Evolutionary conservation across 345 rosid species (phyloP).

Genomic region (Ceriops zippeliana): DNA sequence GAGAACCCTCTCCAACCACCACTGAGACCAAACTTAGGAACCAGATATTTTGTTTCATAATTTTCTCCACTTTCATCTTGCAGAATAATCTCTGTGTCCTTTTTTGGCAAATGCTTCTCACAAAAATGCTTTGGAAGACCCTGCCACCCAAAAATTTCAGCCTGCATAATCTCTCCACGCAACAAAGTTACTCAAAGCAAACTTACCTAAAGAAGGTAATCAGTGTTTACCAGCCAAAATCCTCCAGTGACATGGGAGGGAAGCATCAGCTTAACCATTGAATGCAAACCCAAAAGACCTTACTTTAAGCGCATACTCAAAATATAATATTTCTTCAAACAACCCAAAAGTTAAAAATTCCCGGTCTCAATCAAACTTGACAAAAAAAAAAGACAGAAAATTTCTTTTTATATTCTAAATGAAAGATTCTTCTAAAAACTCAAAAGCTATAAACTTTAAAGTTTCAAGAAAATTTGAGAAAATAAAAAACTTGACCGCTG

Average conservation of each 20-base stretch:
- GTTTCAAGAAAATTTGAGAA: no score
- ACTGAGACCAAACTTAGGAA: conserved; percentile 51
- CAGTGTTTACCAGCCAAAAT: conserved; percentile 53
- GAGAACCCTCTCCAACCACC: conserved; percentile 69
- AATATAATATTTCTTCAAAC: no score
- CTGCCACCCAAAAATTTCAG: conserved; percentile 21
- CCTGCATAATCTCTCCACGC: neutral
- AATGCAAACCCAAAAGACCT: no score
- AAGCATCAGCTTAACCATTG: conserved; percentile 48
- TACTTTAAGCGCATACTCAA: no score
- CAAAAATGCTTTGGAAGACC: conserved; percentile 39
- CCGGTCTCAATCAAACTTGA: no score
- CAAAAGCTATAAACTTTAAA: no score
- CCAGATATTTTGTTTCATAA: conserved; percentile 43
- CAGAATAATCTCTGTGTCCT: conserved; percentile 39
- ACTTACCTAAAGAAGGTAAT: neutral
- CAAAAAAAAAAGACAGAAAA: no score
- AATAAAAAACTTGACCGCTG: no score
- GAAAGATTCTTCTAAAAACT: no score
- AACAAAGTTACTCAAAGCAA: conserved; percentile 1
- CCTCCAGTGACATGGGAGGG: conserved; percentile 59
- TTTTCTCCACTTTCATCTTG: conserved; percentile 48
- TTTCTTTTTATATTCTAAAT: no score
- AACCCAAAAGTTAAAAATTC: no score
- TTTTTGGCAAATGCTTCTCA: conserved; percentile 26